Base-by-base conservation (phyloP, 2,329 filamentous ascomycete species). In the Penicillium occitanis region DNA sequence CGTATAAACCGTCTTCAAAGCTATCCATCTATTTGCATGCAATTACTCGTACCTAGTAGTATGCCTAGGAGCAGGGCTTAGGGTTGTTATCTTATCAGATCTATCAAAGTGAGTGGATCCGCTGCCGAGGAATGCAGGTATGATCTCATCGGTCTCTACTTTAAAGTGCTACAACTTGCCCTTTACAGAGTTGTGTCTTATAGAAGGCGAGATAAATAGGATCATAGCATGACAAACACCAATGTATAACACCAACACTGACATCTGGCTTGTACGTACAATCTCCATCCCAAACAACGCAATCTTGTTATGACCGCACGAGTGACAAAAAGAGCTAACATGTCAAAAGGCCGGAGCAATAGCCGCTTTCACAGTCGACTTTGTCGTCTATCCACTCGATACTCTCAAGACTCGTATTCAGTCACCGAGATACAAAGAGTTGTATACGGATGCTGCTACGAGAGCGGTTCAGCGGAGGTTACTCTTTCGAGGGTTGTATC, bases 321-420 rank as follows among this genome's bases (percentile, higher is more conserved):
- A 3, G 13, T 10, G 44, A 11, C 5, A 25, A 5, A 5, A 61
- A 25, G n/a, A 14, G 33, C 33, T 50, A 10, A 5, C 22, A 17
- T 37, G 37, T 37, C n/a, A 22, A 64, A 58, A 95, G 91, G 92
- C 93, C 57, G 93, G 93, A 65, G 92, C 92, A 63, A 85, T 91
- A 63, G 93, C 93, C 69, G 93, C 92, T 30, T 92, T 96, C 75
- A 90, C 90, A 0, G 90, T 97, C 65, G 92, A 97, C 76, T 82
- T 96, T 59, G 82, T 96, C 17, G 87, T 97, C 42, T 96, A 95
- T 73, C 93, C 93, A 0, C 83, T 97, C 17, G 93, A 97, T 75
- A 97, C 93, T 0, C 83, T 97, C 72, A 97, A 97, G 76, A 97
- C 93, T 7, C 87, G 93, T 10, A 85, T 92, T 58, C 93, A 96